Base-by-base conservation (phyloP, 257 asterid genomes). In the Solanum pimpinellifolium region DNA sequence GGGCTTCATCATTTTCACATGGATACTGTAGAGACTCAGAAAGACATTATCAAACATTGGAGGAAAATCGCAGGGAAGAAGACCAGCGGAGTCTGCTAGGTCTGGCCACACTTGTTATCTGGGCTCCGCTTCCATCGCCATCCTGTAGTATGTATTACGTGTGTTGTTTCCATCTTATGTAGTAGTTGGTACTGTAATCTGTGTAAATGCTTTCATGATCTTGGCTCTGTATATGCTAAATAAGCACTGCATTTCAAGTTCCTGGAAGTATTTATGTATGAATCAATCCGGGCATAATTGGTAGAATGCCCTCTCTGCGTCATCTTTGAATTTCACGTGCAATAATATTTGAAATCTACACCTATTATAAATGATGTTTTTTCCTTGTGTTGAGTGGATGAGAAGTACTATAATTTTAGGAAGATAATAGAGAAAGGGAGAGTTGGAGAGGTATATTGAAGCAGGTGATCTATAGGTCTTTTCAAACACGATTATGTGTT, bases 41-140 rank as follows among this genome's bases (percentile, higher is more conserved):
- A 87, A 88, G 93, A 92, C 37, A 88, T 91, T 27, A 84, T 89
- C 86, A 87, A 89, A 86, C 92, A 91, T 87, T 91, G 98, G 95
- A 93, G 90, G 88, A 95, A 83, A 89, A 78, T 93, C 52, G 76
- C 93, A 25, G 93, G 89, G 86, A 92, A 94, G 89, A 94, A 93
- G 86, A 88, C 92, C 14, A 94, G 94, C 60, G 90, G 97, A 6
- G 93, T 93, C 5, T 95, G 96, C 73, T 95, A 95, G 73, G 29
- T 69, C 29, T 80, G 13, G 85, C 41, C 44, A 16, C 85, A 15
- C 29, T 49, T 49, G 69, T 49, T 80, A n/a, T 29, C 21, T 29
- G 44, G 42, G 65, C 41, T 25, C n/a, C 5, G 9, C 41, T 25
- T 44, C 49, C 81, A 37, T 74, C 11, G 29, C 5, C 31, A 74